These are phyloP conservation scores for Babesia bovis DNA, from an alignment of 169 alveolate species.

Conservation along the genomic window DNA sequence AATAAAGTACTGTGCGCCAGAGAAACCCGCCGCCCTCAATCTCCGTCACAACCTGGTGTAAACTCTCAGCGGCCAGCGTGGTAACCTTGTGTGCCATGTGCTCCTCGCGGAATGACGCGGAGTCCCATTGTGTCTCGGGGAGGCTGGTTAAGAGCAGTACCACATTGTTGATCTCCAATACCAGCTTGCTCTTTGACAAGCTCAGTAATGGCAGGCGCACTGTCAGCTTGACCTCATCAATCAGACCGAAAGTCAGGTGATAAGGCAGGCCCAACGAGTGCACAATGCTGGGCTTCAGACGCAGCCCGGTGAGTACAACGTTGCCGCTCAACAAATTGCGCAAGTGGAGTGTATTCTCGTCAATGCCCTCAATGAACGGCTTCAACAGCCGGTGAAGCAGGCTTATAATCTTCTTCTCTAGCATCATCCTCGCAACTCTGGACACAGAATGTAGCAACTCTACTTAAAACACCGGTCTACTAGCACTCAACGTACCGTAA, in stretches of 20 bases:
- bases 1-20: slow-evolving; percentile 65
- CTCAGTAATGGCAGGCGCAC: slow-evolving; percentile 52
- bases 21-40: slow-evolving; percentile 65
- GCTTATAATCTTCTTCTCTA: slow-evolving; percentile 51
- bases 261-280: slow-evolving; percentile 68
- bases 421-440: slow-evolving; percentile 32
- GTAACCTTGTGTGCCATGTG: slow-evolving; percentile 53
- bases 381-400: slow-evolving; percentile 44
- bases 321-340: slow-evolving; percentile 64
- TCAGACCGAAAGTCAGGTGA: slow-evolving; percentile 61
- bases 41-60: slow-evolving; percentile 54
- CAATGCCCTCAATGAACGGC: slow-evolving; percentile 71
- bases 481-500: background rate
- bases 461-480: background rate
- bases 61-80: slow-evolving; percentile 59
- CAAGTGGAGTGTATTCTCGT: slow-evolving; percentile 64
- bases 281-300: slow-evolving; percentile 60
- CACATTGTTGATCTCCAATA: slow-evolving; percentile 50
- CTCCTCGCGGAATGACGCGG: slow-evolving; percentile 50
- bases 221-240: slow-evolving; percentile 39
- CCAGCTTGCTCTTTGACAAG: slow-evolving; percentile 59
- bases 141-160: slow-evolving; percentile 44
- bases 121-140: slow-evolving; percentile 68
- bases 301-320: slow-evolving; percentile 61
- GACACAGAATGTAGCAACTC: background rate